Evolutionary conservation across 805 yeast species (phyloP), one percentile per base, ranked within the genome.

Genomic region (Metschnikowia peoriensis): DNA sequence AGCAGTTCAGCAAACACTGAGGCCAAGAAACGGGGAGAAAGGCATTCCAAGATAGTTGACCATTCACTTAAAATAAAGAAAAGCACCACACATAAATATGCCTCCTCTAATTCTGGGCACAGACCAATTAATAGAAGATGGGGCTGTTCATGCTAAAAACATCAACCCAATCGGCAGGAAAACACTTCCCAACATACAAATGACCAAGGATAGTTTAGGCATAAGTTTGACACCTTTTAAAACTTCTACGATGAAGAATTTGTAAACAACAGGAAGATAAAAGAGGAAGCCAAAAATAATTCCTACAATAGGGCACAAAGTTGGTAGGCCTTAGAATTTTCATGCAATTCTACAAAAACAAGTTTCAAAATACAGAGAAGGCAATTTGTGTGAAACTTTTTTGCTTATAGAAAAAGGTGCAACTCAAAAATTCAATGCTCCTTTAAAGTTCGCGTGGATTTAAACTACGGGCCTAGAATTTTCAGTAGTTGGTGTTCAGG

Each of bases 71-170:
- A 44, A 53, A 17, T 51, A 40, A 39, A 56, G 37, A 38, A 51
- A 56, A 6, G 48, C 53, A 12, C 57, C 59, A 22, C 38, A 45
- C 40, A 51, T 48, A 22, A 53, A 56, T 0, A 46, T 14, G 4
- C 49, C 53, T 2, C 51, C 54, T 1, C 57, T 57, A 14, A 53
- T 37, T 51, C 53, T 44, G 2, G 59, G 57, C 7, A 34, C 53
- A 12, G 51, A 44, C 59, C 59, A 56, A 41, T 56, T 57, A 8
- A 49, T 46, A 7, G 49, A 43, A 14, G 50, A 42, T 2, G 52
- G 41, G 6, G 57, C 50, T 1, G 57, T 44, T 57, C 59, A 56
- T 1, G 51, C 59, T 39, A 56, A 51, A 39, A 53, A 42, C n/a
- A 51, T 22, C 28, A 56, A 27, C n/a, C 57, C 57, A 22, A 47